Conservation (phyloP, 129 eudicot genomes). For the Helianthus tuberosus region DNA sequence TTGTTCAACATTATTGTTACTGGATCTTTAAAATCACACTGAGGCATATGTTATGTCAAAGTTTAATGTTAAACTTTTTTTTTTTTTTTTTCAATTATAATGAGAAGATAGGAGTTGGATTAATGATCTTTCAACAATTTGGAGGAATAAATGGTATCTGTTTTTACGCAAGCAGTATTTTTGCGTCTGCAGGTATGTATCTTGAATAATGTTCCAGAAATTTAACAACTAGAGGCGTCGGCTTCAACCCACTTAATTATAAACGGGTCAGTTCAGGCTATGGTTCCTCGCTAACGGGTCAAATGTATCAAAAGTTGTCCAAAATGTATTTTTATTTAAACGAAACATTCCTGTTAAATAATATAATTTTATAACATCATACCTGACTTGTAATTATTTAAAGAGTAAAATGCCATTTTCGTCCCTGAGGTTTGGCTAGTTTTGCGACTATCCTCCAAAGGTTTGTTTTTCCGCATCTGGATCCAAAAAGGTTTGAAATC, state of each 20-base stretch:
- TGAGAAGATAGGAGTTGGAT: conserved; percentile 80
- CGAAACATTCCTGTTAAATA: neutral
- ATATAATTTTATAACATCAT: no score
- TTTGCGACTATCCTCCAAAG: no score
- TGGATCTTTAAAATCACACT: neutral
- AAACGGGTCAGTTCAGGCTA: neutral
- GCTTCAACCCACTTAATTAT: neutral
- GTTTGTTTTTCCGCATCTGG: no score
- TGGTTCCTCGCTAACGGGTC: neutral
- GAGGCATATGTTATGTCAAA: neutral
- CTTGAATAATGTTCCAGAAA: neutral
- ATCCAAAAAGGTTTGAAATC: no score
- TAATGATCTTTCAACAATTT: conserved; percentile 84
- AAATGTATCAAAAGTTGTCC: neutral
- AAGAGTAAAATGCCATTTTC: neutral
- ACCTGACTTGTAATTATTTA: no score
- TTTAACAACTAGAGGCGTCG: no score
- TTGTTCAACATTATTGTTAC: neutral
- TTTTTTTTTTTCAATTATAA: conserved; percentile 11
- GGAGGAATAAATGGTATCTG: conserved; percentile 84
- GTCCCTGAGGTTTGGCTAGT: no score
- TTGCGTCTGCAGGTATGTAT: conserved; percentile 64
- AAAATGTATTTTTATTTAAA: neutral
- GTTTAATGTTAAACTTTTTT: conserved; percentile 4
- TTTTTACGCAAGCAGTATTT: conserved; percentile 72